Evolutionary conservation across 2,329 filamentous ascomycete species (phyloP).

Genomic region (Trichoderma citrinoviride): DNA sequence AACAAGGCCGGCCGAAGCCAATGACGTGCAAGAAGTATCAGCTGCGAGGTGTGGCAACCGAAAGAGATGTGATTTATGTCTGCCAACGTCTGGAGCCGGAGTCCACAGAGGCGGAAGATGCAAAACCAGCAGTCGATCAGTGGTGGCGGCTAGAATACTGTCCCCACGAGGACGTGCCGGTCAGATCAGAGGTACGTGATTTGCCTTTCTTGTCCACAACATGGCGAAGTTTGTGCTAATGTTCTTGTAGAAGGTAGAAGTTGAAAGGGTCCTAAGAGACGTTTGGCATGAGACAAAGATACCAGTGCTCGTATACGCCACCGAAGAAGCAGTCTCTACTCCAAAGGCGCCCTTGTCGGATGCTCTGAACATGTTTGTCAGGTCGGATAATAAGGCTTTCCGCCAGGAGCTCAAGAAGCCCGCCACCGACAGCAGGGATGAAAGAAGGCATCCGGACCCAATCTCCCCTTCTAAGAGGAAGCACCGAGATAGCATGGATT

Average conservation of each 20-base stretch:
- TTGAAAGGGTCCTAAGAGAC: slow-evolving; percentile 45
- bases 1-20: slow-evolving; percentile 36
- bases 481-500: slow-evolving; percentile 46
- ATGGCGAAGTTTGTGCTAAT: slow-evolving; percentile 22
- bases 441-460: slow-evolving; percentile 34
- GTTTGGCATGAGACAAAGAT: slow-evolving; percentile 49
- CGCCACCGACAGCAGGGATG: slow-evolving; percentile 26
- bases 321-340: slow-evolving; percentile 45
- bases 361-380: slow-evolving; percentile 46
- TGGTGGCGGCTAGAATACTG: slow-evolving; percentile 56
- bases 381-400: slow-evolving; percentile 52
- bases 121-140: slow-evolving; percentile 41
- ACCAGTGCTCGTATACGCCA: slow-evolving; percentile 53
- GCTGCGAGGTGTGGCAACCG: slow-evolving; percentile 52
- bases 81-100: slow-evolving; percentile 45
- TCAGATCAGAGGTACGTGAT: slow-evolving; percentile 47
- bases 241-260: slow-evolving; percentile 44
- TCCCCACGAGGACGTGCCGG: slow-evolving; percentile 40
- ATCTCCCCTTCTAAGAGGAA: slow-evolving; percentile 47
- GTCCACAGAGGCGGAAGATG: slow-evolving; percentile 43
- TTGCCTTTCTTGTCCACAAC: background rate
- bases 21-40: slow-evolving; percentile 47
- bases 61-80: slow-evolving; percentile 48
- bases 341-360: slow-evolving; percentile 39
- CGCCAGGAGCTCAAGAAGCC: slow-evolving; percentile 48